Evolutionary conservation across 257 asterid genomes (phyloP).

Genomic region (Fraxinus cuspidata): DNA sequence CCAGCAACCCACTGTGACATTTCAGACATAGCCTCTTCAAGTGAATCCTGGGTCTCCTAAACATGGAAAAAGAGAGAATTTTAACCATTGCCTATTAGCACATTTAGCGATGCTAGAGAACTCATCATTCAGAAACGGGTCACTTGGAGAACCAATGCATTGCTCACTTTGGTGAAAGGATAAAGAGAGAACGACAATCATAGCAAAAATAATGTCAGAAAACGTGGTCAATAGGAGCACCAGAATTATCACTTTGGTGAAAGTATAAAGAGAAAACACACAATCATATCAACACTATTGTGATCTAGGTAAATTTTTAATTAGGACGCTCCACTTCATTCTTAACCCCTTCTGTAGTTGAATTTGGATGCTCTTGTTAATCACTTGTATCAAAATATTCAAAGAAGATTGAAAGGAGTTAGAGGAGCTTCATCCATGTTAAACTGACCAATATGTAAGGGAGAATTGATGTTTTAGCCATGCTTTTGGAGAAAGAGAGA

Average conservation of each 20-base stretch:
- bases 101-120: background rate
- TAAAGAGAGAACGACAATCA: background rate
- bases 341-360: background rate
- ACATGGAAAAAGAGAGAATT: conserved; percentile 20
- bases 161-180: background rate
- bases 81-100: conserved; percentile 3
- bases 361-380: background rate
- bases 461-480: background rate
- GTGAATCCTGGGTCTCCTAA: conserved; percentile 61
- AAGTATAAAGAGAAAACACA: background rate
- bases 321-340: background rate
- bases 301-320: background rate
- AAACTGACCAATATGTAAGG: background rate
- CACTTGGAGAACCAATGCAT: background rate
- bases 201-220: background rate
- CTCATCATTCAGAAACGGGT: background rate
- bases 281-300: background rate
- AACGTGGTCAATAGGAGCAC: background rate
- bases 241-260: background rate
- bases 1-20: conserved; percentile 70
- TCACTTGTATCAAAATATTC: background rate
- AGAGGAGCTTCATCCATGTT: background rate
- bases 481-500: background rate
- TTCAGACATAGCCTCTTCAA: conserved; percentile 55
- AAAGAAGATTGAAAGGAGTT: background rate